Base-by-base conservation (phyloP, 2,329 filamentous ascomycete species). In the Pseudophaeomoniella oleicola region DNA sequence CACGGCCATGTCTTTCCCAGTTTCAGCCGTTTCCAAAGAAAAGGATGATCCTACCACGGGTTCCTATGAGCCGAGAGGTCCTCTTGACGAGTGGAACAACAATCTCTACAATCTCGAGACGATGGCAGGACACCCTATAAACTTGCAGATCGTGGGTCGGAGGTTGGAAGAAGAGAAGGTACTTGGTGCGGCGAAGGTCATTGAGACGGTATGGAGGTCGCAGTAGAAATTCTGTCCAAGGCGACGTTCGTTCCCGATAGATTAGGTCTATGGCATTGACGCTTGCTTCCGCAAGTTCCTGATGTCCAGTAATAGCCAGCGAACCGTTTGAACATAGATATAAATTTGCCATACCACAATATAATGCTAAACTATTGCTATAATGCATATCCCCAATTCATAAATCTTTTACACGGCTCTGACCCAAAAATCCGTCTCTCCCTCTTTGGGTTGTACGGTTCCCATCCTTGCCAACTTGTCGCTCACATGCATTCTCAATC, bases 391-490 rank as follows among this genome's bases (percentile, higher is more conserved):
- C n/a, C n/a, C n/a, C n/a, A n/a, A n/a, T n/a, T n/a, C n/a, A n/a
- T n/a, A n/a, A 27, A 6, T n/a, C 22, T 27, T 27, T 27, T 27
- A 27, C 36, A 32, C 68, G 41, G 72, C 72, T 36, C 57, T 57
- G 44, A 78, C 60, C 47, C 93, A 94, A 56, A 87, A 94, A 46
- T 75, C 81, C 74, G 81, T 80, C 68, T 93, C 85, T 0, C 82
- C 84, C 42, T 86, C 79, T 59, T 68, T 69, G 3, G 81, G 72
- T 54, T 62, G 50, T 5, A 93, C 84, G 55, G 71, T 68, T 4
- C 77, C 75, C 51, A 75, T 67, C 63, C 77, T 75, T 53, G 90
- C 66, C 51, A 93, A 87, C 2, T 83, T 79, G 60, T 92, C 84
- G 36, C 83, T 42, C 3, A 53, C 90, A 19, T 72, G 72, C 36